A percentile compares a stretch with the other conserved stretches of the same genome.
Evolutionary conservation across 495 filamentous ascomycete genomes (phyloP).

Genomic region (Xylaria intraflava): DNA sequence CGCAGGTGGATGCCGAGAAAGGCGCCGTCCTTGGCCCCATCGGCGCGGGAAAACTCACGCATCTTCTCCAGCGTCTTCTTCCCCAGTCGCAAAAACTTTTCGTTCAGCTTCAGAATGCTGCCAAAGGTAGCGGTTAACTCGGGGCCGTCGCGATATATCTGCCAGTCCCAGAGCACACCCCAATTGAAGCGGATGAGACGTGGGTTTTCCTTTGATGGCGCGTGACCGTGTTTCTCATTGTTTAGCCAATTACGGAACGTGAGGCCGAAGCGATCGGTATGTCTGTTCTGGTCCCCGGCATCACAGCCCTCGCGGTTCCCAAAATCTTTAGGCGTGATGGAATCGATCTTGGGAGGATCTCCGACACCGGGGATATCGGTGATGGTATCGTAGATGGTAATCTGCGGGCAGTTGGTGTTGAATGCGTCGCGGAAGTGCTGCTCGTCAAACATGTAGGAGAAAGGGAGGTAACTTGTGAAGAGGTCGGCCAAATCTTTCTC

Average conservation of each 20-base stretch:
- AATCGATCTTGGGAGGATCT: constrained; percentile 30
- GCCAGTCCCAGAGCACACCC: constrained; percentile 45
- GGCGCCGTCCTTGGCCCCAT: constrained; percentile 13
- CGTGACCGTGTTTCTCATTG: constrained; percentile 22
- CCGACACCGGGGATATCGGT: constrained; percentile 17
- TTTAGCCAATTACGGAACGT: constrained; percentile 30
- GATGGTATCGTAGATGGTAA: constrained; percentile 38
- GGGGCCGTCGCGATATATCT: constrained; percentile 37
- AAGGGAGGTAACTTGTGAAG: constrained; percentile 30
- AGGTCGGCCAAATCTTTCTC: constrained; percentile 32
- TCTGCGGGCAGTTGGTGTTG: constrained; percentile 34
- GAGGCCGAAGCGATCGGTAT: constrained; percentile 38
- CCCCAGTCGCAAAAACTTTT: constrained; percentile 30
- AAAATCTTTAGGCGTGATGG: constrained; percentile 39
- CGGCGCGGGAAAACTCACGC: constrained; percentile 22
- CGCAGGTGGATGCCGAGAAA: constrained; percentile 38
- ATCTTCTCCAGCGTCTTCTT: constrained; percentile 28
- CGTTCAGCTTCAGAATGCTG: constrained; percentile 32
- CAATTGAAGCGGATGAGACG: constrained; percentile 39
- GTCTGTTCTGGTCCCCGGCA: constrained; percentile 38
- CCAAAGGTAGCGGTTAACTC: constrained; percentile 39
- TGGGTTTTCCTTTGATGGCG: constrained; percentile 25
- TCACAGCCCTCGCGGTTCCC: constrained; percentile 41
- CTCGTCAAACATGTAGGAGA: constrained; percentile 45
- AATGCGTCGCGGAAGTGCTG: constrained; percentile 38